Base-by-base conservation (phyloP, 2,329 filamentous ascomycete genomes). In the Xylariaceae sp. region DNA sequence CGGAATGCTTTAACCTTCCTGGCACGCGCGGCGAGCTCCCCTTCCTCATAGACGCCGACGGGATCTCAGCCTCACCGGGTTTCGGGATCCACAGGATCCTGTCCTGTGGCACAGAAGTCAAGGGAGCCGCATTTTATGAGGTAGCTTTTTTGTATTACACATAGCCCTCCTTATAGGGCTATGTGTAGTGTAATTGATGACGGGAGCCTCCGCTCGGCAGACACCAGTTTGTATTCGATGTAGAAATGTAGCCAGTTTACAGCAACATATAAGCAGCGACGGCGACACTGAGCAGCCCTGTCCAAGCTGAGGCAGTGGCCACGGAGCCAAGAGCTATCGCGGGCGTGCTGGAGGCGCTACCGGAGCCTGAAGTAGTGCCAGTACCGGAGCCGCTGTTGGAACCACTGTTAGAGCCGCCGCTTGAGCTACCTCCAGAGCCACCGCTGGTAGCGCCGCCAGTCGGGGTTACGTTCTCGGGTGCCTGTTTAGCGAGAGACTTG, bases 241-340 rank as follows among this genome's bases (percentile, higher is more conserved):
- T 24, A 15, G 18, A 39, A 16, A 27, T 8, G 6, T 18, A 40
- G 50, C 32, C 41, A 32, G 37, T 39, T 69, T 47, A 68, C 57
- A 82, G 68, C 62, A 81, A 60, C 20, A 68, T 54, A 53, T 81
- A 69, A 44, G 57, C 61, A 52, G 73, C 71, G n/a, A n/a, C n/a
- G 49, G 69, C 77, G 27, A 79, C 55, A 54, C 67, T 74, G 43
- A 79, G 58, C 40, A 83, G 70, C 35, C 70, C 70, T 55, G 77
- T 60, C 13, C 74, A 70, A 64, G 69, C 69, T 21, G 79, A 74
- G 6, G 73, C 71, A 42, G 71, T 61, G 57, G 79, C 50, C 4
- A 47, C 26, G 39, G 50, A 59, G 21, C 59, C 64, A 10, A 50
- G 61, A n/a, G 42, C 64, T 13, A 57, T 55, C 4, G 50, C 53